Base-by-base conservation (phyloP, 148 eudicot species). In the Simmondsia chinensis region DNA sequence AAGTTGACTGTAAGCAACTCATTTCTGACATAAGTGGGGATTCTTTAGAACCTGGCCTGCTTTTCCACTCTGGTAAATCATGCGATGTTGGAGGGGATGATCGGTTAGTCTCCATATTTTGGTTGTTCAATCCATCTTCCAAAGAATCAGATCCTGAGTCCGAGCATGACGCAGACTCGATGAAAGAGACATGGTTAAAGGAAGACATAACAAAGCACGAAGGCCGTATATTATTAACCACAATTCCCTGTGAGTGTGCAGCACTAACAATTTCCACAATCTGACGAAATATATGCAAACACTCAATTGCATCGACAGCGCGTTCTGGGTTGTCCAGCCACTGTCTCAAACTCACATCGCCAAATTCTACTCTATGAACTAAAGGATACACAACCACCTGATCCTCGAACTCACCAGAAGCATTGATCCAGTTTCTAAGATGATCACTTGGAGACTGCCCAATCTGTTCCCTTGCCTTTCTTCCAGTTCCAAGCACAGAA, bases 111-210 rank as follows among this genome's bases (percentile, higher is more conserved):
- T 74, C 83, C 7, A 54, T 61, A 24, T 60, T 64, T 34, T 53
- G 78, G 42, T 47, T 45, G 42, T 75, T 66, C 8, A 54, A 37
- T 25, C 71, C 88, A 50, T 91, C 80, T 38, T 85, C 88, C 43
- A 44, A 48, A 4, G 93, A 78, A 52, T 91, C 97, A 3, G 97
- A 91, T 36, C 85, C 87, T 2, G 83, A 77, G 47, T 84, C 95
- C 7, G 84, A 84, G 50, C 91, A 82, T 38, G 97, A 91, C 2
- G 94, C 86, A 20, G 97, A 85, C 54, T 91, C 97, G n/a, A 91
- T 76, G 63, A 85, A 85, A n/a, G 94, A 72, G 12, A 91, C 88
- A 28, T 70, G 85, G 48, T 85, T 85, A 54, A 73, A 82, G 20
- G 94, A 82, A 24, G 97, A 85, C 81, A 85, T 82, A 22, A 91